Evolutionary conservation across 2,329 filamentous ascomycete genomes (phyloP).

Genomic region (Atkinsonella hypoxylon): DNA sequence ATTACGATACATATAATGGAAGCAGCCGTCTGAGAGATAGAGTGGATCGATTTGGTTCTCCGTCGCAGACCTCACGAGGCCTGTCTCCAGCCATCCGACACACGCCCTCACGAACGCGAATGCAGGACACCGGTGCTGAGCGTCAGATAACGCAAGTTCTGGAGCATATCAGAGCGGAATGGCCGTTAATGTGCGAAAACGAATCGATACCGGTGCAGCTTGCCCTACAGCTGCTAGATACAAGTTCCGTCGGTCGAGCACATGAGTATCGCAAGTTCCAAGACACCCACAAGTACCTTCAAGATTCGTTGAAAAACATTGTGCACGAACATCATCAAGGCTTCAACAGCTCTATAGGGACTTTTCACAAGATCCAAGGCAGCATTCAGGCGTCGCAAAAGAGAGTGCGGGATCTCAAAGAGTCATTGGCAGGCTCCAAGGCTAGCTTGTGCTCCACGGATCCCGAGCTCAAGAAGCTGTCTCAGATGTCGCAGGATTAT

Average conservation of each 20-base stretch:
- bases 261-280: constrained; percentile 80
- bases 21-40: constrained; percentile 31
- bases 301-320: constrained; percentile 83
- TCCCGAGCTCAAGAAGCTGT: constrained; percentile 82
- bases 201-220: constrained; percentile 90
- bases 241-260: constrained; percentile 83
- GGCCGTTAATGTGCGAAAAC: constrained; percentile 81
- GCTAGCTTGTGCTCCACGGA: constrained; percentile 72
- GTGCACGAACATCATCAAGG: constrained; percentile 98
- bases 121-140: constrained; percentile 37
- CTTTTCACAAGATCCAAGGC: constrained; percentile 95
- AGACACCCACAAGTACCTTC: constrained; percentile 74
- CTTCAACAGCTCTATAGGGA: constrained; percentile 97
- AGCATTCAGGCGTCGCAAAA: constrained; percentile 84
- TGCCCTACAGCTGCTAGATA: constrained; percentile 88
- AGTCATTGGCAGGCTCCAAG: constrained; percentile 72
- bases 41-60: constrained; percentile 29
- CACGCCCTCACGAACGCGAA: constrained; percentile 24
- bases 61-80: constrained; percentile 21
- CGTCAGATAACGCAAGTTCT: constrained; percentile 53
- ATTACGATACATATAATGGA: constrained; percentile 33
- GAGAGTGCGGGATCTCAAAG: constrained; percentile 69
- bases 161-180: constrained; percentile 74
- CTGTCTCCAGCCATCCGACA: constrained; percentile 19
- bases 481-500: constrained; percentile 77